A percentile compares a stretch with the other conserved stretches of the same genome.
Conservation (phyloP, 805 yeast species). For the Hanseniaspora singularis region DNA sequence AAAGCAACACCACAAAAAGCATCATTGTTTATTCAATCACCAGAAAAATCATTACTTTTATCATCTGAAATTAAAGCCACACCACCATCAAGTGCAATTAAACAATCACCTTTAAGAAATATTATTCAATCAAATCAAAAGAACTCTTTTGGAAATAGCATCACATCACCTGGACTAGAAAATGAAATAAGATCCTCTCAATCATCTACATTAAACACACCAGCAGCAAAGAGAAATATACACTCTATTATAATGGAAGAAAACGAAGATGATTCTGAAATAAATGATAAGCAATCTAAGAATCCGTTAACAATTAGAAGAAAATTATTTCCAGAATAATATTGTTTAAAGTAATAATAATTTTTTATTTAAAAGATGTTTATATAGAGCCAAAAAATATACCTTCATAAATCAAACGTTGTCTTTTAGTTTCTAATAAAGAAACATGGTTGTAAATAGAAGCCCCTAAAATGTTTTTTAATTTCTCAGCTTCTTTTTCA, state of each 20-base stretch:
- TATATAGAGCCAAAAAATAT: conserved; percentile 57
- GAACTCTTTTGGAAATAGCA: background rate
- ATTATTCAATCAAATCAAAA: background rate
- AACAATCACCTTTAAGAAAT: conserved; percentile 3
- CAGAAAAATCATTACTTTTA: background rate
- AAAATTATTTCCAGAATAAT: conserved; percentile 11
- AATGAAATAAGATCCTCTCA: background rate
- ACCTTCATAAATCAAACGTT: conserved; percentile 39
- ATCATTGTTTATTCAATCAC: conserved; percentile 1
- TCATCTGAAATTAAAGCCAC: conserved; percentile 6
- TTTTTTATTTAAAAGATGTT: background rate
- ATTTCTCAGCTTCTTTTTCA: conserved; percentile 32
- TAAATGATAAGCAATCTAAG: background rate
- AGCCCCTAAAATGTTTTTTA: conserved; percentile 50
- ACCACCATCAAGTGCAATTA: background rate
- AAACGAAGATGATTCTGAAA: background rate
- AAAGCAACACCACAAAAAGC: conserved; percentile 11
- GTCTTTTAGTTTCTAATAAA: conserved; percentile 37
- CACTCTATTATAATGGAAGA: background rate
- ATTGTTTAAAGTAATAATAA: background rate
- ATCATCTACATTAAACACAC: conserved; percentile 10
- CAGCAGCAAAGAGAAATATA: too few species aligned
- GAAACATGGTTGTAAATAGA: conserved; percentile 40
- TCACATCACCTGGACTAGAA: background rate
- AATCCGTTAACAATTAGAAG: conserved; percentile 3